Conservation (phyloP, 176 grass and related monocot species). For the Poa pratensis region DNA sequence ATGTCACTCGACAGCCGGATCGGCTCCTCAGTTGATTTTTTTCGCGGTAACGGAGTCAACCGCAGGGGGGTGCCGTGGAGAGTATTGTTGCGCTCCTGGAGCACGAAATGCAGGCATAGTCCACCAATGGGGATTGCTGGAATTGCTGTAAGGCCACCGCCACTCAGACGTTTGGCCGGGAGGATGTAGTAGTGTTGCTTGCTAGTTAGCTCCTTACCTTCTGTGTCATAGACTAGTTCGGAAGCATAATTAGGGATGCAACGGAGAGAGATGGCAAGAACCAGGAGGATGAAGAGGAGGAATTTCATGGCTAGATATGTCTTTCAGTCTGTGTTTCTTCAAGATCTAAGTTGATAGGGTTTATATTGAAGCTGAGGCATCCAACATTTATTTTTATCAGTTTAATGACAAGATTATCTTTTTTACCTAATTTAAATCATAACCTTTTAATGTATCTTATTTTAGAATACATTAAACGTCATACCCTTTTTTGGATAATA, state of each 20-base stretch:
- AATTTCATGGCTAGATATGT: not conserved
- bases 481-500: not conserved
- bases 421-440: not conserved
- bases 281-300: not conserved
- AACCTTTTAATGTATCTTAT: not conserved
- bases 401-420: not conserved
- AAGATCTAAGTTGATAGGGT: not conserved
- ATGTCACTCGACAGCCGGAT: not conserved
- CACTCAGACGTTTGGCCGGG: not conserved
- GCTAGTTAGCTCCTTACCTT: not conserved
- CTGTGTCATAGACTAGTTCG: conserved; percentile 7
- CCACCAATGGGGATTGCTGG: not conserved
- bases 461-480: not conserved
- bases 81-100: not conserved
- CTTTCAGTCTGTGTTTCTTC: not conserved
- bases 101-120: not conserved
- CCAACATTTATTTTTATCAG: not conserved
- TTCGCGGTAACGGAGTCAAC: not conserved
- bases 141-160: not conserved
- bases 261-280: not conserved
- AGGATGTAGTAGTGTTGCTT: not conserved
- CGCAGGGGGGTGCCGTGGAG: not conserved
- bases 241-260: not conserved
- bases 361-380: not conserved
- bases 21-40: too few relatives aligned